Conservation (phyloP, 2,329 filamentous ascomycete species). For the Exophiala xenobiotica region DNA sequence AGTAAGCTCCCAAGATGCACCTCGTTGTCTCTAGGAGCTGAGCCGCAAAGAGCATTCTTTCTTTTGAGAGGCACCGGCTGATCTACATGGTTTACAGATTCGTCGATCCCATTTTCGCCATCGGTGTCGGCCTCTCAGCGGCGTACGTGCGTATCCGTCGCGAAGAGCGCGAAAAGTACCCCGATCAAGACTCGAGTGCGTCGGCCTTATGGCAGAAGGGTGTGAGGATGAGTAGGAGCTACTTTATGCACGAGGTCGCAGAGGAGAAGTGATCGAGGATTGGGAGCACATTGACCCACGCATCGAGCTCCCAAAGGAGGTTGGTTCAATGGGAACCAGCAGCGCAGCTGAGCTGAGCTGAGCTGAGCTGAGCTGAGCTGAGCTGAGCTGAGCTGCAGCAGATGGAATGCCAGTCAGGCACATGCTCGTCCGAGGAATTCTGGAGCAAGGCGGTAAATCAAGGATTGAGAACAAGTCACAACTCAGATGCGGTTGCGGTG, state of each 20-base stretch:
- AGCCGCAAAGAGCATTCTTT: too few relatives aligned
- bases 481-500: too few relatives aligned
- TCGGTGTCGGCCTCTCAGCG: constrained; percentile 54
- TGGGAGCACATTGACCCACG: neutral
- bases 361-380: too few relatives aligned
- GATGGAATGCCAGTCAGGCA: too few relatives aligned
- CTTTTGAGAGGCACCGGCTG: too few relatives aligned
- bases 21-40: constrained; percentile 1
- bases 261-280: neutral
- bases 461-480: too few relatives aligned
- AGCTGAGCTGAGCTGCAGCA: too few relatives aligned
- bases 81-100: constrained; percentile 36
- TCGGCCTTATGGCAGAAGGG: constrained; percentile 26
- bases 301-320: too few relatives aligned
- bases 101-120: constrained; percentile 56
- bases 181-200: constrained; percentile 36
- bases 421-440: too few relatives aligned
- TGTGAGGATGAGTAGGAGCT: constrained; percentile 20
- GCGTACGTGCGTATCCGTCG: constrained; percentile 54
- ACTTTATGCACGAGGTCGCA: constrained; percentile 21
- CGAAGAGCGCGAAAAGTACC: constrained; percentile 52
- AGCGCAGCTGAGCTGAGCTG: neutral
- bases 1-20: constrained; percentile 32
- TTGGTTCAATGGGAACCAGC: neutral
- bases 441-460: too few relatives aligned